Percentiles rank a stretch among this genome's conserved stretches.
Conservation (phyloP, 768 basidiomycete species). For the Trametes maxima region DNA sequence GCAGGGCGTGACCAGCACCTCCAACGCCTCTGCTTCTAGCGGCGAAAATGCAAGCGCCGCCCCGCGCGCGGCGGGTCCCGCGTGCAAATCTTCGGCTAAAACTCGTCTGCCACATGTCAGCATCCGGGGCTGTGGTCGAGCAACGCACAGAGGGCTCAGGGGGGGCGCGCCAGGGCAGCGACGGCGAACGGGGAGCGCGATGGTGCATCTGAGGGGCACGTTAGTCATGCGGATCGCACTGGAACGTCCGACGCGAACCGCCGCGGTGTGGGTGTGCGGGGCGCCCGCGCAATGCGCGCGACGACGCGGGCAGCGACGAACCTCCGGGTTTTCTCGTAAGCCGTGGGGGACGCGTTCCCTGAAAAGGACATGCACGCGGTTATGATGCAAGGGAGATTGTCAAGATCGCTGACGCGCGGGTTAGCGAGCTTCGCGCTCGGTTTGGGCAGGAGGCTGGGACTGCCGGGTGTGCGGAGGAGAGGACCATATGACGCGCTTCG, state of each 20-base stretch:
- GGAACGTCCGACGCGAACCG: not conserved
- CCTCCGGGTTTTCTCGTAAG: conserved; percentile 16
- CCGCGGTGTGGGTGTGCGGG: no score
- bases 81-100: conserved; percentile 20
- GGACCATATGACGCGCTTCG: conserved; percentile 20
- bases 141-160: not conserved
- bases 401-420: conserved; percentile 1
- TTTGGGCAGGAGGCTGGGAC: conserved; percentile 4
- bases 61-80: conserved; percentile 6
- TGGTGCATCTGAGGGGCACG: not conserved
- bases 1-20: conserved; percentile 1
- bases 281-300: not conserved
- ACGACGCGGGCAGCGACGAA: conserved; percentile 14
- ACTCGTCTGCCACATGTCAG: conserved; percentile 15
- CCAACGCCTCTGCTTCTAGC: conserved; percentile 1
- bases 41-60: not conserved
- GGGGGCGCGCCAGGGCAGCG: not conserved
- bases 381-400: conserved; percentile 19
- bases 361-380: conserved; percentile 4
- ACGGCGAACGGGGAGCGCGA: no score
- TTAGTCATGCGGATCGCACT: not conserved
- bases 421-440: not conserved
- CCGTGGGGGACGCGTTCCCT: conserved; percentile 12
- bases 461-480: not conserved
- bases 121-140: not conserved